Percentiles rank a stretch among this genome's conserved stretches.
Conservation (phyloP, 306 rosid species). For the Vigna angularis region DNA sequence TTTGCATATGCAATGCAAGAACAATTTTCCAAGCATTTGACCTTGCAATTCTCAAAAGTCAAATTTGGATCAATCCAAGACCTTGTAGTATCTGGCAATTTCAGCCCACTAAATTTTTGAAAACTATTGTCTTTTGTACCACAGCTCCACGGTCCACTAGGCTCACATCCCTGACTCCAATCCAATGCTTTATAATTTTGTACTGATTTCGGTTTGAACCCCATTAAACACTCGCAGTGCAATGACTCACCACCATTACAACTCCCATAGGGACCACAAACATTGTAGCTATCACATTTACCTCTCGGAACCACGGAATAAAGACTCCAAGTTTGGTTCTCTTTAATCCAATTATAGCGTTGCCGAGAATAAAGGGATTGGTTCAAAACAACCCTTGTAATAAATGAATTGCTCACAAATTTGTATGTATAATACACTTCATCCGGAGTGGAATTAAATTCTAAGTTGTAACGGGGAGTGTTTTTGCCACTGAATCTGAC, state of each 20-base stretch:
- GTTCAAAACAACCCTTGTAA: conserved; percentile 45
- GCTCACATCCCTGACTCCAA: conserved; percentile 43
- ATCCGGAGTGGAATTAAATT: neutral
- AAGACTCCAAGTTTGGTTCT: conserved; percentile 40
- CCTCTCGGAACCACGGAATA: conserved; percentile 31
- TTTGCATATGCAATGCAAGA: conserved; percentile 58
- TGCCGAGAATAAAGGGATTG: conserved; percentile 27
- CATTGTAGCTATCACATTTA: conserved; percentile 36
- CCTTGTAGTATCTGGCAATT: conserved; percentile 46
- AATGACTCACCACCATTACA: conserved; percentile 17
- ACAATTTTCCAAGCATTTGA: conserved; percentile 47
- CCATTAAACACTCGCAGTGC: conserved; percentile 46
- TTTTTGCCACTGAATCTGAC: conserved; percentile 14
- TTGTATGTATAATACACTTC: conserved; percentile 35
- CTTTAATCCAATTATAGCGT: conserved; percentile 19
- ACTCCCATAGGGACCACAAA: conserved; percentile 49
- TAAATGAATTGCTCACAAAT: neutral
- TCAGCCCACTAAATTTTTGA: conserved; percentile 37
- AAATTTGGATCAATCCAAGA: conserved; percentile 40
- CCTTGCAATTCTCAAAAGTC: conserved; percentile 39
- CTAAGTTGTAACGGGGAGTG: conserved; percentile 13
- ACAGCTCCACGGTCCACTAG: conserved; percentile 39
- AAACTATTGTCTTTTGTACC: conserved; percentile 38
- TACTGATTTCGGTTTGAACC: conserved; percentile 41
- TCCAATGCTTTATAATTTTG: conserved; percentile 22